phyloP scores from a whole-genome alignment of 164 flowering plant genomes.

The Houttuynia cordata region DNA sequence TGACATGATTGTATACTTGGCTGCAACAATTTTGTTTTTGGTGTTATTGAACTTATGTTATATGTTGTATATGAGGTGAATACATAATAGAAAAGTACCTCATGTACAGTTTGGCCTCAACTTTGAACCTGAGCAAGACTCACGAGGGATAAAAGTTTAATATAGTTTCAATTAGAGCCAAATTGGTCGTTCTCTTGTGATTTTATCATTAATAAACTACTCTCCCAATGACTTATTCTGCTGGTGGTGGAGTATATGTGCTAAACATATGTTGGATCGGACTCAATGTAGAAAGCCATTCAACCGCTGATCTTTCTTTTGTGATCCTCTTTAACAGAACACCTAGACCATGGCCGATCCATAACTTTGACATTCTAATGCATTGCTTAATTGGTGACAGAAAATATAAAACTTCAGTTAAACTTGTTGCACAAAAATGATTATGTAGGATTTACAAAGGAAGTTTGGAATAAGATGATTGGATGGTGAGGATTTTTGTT shows the following conservation, averaged over 20 bases:
- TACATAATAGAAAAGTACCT: neutral
- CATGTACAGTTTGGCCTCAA: neutral
- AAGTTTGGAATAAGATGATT: constrained; percentile 76
- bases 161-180: neutral
- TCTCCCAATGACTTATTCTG: constrained; percentile 2
- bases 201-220: neutral
- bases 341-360: constrained; percentile 73
- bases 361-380: constrained; percentile 49
- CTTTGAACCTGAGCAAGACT: neutral
- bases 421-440: constrained; percentile 57
- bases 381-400: constrained; percentile 18
- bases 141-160: neutral
- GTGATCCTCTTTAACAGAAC: constrained; percentile 10
- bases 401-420: constrained; percentile 38
- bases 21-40: no score
- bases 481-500: constrained; percentile 30
- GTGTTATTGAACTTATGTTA: no score
- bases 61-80: neutral
- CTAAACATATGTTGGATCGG: constrained; percentile 50
- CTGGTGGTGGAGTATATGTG: constrained; percentile 78
- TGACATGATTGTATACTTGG: no score
- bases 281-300: constrained; percentile 14
- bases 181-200: neutral
- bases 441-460: constrained; percentile 72
- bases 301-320: constrained; percentile 11